Base-by-base conservation (phyloP, 257 asterid genomes). In the Perilla frutescens region DNA sequence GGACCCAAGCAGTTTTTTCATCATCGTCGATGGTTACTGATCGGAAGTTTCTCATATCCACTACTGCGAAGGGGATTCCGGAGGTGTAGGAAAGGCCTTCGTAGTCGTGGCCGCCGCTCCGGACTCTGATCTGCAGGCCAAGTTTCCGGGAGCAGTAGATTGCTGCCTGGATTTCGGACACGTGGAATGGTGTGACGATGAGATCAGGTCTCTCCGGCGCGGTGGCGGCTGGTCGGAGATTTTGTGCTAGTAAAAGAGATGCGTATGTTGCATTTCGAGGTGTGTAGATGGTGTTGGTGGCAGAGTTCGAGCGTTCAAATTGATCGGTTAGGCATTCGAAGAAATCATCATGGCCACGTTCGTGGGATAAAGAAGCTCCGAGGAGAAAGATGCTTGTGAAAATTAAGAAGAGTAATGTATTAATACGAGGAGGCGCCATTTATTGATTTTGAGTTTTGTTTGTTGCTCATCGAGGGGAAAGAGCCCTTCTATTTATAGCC, bases 71-170 rank as follows among this genome's bases (percentile, higher is more conserved):
- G 12, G 75, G 75, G 7, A 6, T 12, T 0, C 2, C 34, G 43
- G 65, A 55, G 41, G 40, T 41, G 65, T 54, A 68, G 54, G 73
- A 68, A 4, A 68, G 73, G 54, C 73, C 73, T 29, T 68, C 73
- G 31, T 68, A 69, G 55, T 69, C 74, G 14, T 70, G 75, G 58
- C 75, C 75, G 37, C 75, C 75, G 54, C 75, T 70, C 41, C 39
- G 50, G 26, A 70, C 75, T 70, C 75, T 43, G 53, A 73, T 51
- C 56, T 12, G 77, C 31, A 50, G n/a, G 15, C 56, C 64, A 37
- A 73, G 56, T 13, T 61, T 29, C 15, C 29, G 57, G 64, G 77
- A 73, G 64, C 77, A 73, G 47, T 7, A 4, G 39, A 73, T 37
- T 5, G 71, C 55, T 2, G 77, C 71, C 9, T 49, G 45, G 39